These are phyloP conservation scores for Paramecium bursaria DNA, from an alignment of 73 alveolate genomes.

Conservation along the genomic window DNA sequence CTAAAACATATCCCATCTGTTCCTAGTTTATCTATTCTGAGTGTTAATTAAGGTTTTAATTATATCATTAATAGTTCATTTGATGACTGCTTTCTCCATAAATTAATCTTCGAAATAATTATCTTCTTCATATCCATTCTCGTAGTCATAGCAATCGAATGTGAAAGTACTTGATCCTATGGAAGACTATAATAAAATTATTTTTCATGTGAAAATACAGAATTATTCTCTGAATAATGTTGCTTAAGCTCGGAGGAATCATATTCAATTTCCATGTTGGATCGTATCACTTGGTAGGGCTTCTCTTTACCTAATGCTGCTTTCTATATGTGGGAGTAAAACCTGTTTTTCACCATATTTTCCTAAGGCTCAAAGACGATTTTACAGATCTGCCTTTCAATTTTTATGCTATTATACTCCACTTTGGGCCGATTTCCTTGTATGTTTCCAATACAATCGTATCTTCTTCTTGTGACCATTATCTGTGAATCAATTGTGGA, in stretches of 20 bases:
- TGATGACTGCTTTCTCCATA: constrained; percentile 39
- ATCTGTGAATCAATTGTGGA: constrained; percentile 89
- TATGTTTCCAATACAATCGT: constrained; percentile 38
- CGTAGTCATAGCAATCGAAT: constrained; percentile 29
- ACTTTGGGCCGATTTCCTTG: constrained; percentile 62
- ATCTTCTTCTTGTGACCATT: constrained; percentile 93
- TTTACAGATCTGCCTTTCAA: constrained; percentile 63
- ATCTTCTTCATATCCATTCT: constrained; percentile 42
- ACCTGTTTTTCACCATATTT: constrained; percentile 68
- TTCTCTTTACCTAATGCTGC: constrained; percentile 4
- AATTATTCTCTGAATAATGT: constrained; percentile 57
- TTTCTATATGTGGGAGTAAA: constrained; percentile 66
- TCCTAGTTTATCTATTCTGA: constrained; percentile 2
- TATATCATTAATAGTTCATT: too few relatives aligned
- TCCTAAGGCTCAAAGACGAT: constrained; percentile 2
- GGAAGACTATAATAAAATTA: constrained; percentile 8
- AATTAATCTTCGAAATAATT: constrained; percentile 32
- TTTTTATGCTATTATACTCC: constrained; percentile 62
- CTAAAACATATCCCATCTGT: constrained; percentile 49
- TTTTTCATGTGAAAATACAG: background rate
- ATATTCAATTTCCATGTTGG: constrained; percentile 44
- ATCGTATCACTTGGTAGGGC: constrained; percentile 1
- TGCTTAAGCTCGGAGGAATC: constrained; percentile 22
- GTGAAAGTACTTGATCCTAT: constrained; percentile 51
- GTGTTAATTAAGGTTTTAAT: constrained; percentile 11